Base-by-base conservation (phyloP, 2,329 filamentous ascomycete species). In the Reticulascus tulasneorum region DNA sequence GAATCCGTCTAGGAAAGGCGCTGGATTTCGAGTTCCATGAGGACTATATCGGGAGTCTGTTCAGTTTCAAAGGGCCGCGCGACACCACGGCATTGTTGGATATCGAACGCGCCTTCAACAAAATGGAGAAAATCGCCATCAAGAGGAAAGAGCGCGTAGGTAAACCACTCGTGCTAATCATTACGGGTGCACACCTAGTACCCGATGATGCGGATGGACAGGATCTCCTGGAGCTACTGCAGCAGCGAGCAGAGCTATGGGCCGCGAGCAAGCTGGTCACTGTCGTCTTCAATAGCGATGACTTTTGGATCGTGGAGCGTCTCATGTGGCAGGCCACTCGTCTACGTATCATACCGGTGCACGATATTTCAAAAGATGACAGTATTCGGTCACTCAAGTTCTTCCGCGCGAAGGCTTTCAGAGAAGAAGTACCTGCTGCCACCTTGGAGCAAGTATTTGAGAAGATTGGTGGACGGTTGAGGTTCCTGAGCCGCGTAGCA, bases 91-190 rank as follows among this genome's bases (percentile, higher is more conserved):
- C 82, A 6, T 63, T 86, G 15, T 64, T 86, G 8, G 82, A 86
- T 52, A 83, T 86, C 39, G 82, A 86, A 49, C 73, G 82, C 19
- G 82, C 82, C 1, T 82, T 86, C 57, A 86, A 86, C 64, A 85
- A 85, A 52, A 62, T 86, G 17, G 82, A 86, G 52, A 86, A 86
- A 52, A 76, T 85, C 18, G 80, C 81, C 1, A 53, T 85, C 20
- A 68, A 67, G 43, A 69, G 73, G 17, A 62, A 79, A 37, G 55
- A 64, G 21, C 54, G 42, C 31, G 46, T 66, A 10, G 64, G 64
- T 5, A 63, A 69, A 27, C 82, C 82, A 2, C 59, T 85, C 10
- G 65, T 85, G 21, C 57, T 85, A 37, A 80, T 85, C 45, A 71
- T 86, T 48, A 85, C 85, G 51, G 77, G 76, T 29, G 73, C 76